Percentiles rank a stretch among this genome's conserved stretches.
phyloP scores from a whole-genome alignment of 2,329 filamentous ascomycete species.

The Diaporthe nobilis region DNA sequence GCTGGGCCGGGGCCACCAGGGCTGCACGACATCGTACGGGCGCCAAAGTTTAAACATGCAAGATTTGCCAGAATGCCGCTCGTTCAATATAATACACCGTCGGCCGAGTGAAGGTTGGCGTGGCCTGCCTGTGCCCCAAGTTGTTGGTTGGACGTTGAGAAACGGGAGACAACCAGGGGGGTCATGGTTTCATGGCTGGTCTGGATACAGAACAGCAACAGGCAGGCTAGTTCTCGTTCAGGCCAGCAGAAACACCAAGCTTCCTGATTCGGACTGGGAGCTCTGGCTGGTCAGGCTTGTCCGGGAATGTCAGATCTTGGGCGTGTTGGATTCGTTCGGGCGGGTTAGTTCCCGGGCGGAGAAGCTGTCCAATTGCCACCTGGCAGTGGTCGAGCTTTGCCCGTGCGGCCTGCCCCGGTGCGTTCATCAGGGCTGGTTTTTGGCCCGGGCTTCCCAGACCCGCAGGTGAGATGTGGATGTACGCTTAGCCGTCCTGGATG shows the following conservation, averaged over 20 bases:
- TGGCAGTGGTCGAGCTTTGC: neutral
- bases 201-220: conserved; percentile 10
- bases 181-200: conserved; percentile 22
- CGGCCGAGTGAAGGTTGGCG: conserved; percentile 26
- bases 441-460: conserved; percentile 28
- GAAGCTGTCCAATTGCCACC: conserved; percentile 21
- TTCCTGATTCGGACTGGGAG: conserved; percentile 27
- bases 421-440: conserved; percentile 15
- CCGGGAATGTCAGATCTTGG: conserved; percentile 24
- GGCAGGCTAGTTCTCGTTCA: conserved; percentile 28
- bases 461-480: conserved; percentile 16
- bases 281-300: conserved; percentile 22
- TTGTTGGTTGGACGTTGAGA: conserved; percentile 18
- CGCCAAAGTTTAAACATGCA: conserved; percentile 20
- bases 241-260: conserved; percentile 30
- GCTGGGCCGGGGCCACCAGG: conserved; percentile 17
- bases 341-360: conserved; percentile 28
- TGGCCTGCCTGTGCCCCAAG: conserved; percentile 10
- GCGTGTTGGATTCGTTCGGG: conserved; percentile 33
- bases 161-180: neutral
- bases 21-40: conserved; percentile 41
- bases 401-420: conserved; percentile 19
- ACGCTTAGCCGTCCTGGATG: neutral
- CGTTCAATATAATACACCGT: conserved; percentile 15
- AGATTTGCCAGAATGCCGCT: conserved; percentile 8